Evolutionary conservation across 768 basidiomycete genomes (phyloP).

Genomic region (Phaeotremella skinneri): DNA sequence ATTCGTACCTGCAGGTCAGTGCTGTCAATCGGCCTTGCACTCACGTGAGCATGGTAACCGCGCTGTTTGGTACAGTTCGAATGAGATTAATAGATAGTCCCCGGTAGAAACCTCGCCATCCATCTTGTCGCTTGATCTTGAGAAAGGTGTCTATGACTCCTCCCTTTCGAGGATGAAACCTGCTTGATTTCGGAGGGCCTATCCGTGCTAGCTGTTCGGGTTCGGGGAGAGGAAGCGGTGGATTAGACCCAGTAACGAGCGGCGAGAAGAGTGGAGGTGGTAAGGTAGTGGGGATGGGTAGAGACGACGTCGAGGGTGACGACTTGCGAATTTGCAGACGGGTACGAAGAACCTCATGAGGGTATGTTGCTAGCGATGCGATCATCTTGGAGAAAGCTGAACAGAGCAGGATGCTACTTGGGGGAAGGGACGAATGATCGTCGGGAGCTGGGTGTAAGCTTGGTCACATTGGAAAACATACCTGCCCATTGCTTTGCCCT

Average conservation of each 20-base stretch:
- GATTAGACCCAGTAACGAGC: slow-evolving; percentile 55
- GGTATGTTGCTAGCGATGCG: slow-evolving; percentile 91
- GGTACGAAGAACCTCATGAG: slow-evolving; percentile 99
- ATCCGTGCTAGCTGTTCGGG: slow-evolving; percentile 4
- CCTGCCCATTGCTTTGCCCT: slow-evolving; percentile 80
- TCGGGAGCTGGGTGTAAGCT: slow-evolving; percentile 36
- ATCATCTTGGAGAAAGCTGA: slow-evolving; percentile 95
- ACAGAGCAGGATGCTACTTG: slow-evolving; percentile 72
- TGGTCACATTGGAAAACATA: slow-evolving; percentile 54
- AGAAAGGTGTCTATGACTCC: slow-evolving; percentile 72
- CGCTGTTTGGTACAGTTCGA: slow-evolving; percentile 92
- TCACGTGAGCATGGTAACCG: slow-evolving; percentile 92
- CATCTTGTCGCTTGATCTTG: slow-evolving; percentile 74
- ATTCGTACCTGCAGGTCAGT: slow-evolving; percentile 52
- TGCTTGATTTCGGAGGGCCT: slow-evolving; percentile 48
- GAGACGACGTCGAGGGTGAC: neutral
- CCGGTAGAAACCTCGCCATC: slow-evolving; percentile 85
- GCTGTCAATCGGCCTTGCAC: slow-evolving; percentile 42
- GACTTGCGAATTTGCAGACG: slow-evolving; percentile 71
- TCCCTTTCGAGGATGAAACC: slow-evolving; percentile 52
- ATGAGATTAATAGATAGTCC: slow-evolving; percentile 91
- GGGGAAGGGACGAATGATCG: slow-evolving; percentile 56
- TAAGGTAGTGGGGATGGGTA: slow-evolving; percentile 8
- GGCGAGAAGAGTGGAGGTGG: slow-evolving; percentile 60
- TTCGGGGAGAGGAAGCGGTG: slow-evolving; percentile 14